Evolutionary conservation across 2,329 filamentous ascomycete species (phyloP), one percentile per base, ranked within the genome.

Genomic region (Chrysoporthe puriensis): DNA sequence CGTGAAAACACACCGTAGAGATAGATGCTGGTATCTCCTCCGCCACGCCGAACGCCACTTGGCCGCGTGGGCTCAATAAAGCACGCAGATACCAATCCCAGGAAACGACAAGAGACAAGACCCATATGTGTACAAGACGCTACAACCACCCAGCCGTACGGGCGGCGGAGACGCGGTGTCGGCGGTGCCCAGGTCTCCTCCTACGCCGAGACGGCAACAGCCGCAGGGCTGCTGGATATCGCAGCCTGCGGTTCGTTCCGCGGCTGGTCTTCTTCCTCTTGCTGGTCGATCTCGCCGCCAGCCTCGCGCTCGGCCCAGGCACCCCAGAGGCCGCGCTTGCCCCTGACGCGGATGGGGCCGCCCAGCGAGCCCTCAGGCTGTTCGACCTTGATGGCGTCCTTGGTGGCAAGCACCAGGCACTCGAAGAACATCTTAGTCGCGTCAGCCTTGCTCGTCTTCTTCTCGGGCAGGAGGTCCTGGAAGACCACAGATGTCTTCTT

Each of bases 371-470:
- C 86, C 70, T 90, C 83, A 61, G 87, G 86, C 79, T 99, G 96
- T 77, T 98, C 95, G 36, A 98, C 93, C 80, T 97, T 97, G 81
- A 99, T 92, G 40, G 96, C 96, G 77, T 99, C 96, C 82, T 99
- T 99, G 54, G 96, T 99, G 5, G 95, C 96, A 59, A 99, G 85
- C 3, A 99, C 96, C 34, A 99, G 85, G 65, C 96, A 91, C 81
- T 99, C 96, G 74, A 99, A 99, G 83, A 99, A 99, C 94, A 99
- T 97, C 85, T 97, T 97, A 56, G 96, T 99, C 0, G 96, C 96
- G 74, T 98, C 96, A 9, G 91, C 91, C 78, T 93, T 92, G 72
- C 87, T 93, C 0, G 95, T 95, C 69, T 86, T 87, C 71, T 85
- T 82, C 79, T 97, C 93, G 0, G 96, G 96, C 44, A 97, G 86